Evolutionary conservation across 2,329 filamentous ascomycete species (phyloP).

Genomic region (Neofusicoccum sp.): DNA sequence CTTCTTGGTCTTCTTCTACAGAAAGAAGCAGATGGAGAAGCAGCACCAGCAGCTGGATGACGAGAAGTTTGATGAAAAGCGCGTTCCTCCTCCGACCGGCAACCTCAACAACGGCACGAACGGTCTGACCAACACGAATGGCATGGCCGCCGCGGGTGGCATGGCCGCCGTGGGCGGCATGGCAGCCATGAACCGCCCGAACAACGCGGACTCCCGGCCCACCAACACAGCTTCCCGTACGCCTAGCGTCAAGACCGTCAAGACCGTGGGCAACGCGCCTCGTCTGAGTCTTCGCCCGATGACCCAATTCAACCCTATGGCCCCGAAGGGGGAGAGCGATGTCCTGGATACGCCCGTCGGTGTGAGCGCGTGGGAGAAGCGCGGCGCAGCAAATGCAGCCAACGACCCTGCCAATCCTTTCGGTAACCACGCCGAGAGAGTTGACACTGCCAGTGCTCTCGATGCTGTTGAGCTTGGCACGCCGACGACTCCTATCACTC

Average conservation of each 20-base stretch:
- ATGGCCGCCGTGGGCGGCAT: background rate
- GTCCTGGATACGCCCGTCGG: slow-evolving; percentile 2
- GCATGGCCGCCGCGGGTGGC: background rate
- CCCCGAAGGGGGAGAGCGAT: background rate
- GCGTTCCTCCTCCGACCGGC: background rate
- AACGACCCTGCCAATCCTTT: slow-evolving; percentile 38
- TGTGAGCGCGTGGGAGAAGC: slow-evolving; percentile 40
- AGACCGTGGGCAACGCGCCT: slow-evolving; percentile 61
- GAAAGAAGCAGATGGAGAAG: slow-evolving; percentile 58
- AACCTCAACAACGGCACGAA: background rate
- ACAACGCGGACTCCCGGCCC: background rate
- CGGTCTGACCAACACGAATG: background rate
- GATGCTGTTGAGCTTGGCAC: slow-evolving; percentile 16
- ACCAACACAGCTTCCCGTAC: background rate
- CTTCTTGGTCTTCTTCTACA: slow-evolving; percentile 60
- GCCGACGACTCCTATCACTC: slow-evolving; percentile 7
- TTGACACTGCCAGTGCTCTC: slow-evolving; percentile 30
- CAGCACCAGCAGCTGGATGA: slow-evolving; percentile 44
- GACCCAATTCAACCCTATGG: slow-evolving; percentile 62
- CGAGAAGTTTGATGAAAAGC: slow-evolving; percentile 39
- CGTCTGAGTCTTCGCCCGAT: slow-evolving; percentile 80
- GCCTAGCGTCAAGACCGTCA: slow-evolving; percentile 43
- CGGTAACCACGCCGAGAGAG: slow-evolving; percentile 34
- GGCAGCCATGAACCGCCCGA: background rate
- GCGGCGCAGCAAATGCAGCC: slow-evolving; percentile 28